Conservation (phyloP, 306 rosid genomes). For the Bauhinia variegata region DNA sequence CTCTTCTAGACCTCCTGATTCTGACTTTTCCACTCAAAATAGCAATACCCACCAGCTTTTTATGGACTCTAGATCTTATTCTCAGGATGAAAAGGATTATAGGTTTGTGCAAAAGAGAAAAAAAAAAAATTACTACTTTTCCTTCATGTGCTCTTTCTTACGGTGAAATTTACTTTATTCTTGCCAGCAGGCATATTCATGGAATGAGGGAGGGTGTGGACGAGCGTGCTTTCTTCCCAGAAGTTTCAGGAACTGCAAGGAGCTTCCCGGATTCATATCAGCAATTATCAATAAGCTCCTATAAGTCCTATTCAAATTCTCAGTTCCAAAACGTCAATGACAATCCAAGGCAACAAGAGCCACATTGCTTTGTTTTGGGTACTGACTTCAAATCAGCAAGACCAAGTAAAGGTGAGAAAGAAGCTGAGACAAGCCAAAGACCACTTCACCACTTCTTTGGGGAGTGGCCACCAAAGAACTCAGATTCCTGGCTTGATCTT, state of each 20-base stretch:
- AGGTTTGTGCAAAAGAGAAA: conserved; percentile 49
- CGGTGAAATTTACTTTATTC: conserved; percentile 9
- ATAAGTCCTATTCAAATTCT: conserved; percentile 55
- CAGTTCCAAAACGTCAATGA: conserved; percentile 55
- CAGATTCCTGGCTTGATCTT: conserved; percentile 98
- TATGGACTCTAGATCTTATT: conserved; percentile 63
- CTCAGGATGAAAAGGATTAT: conserved; percentile 63
- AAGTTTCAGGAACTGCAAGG: conserved; percentile 64
- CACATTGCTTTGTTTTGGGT: conserved; percentile 85
- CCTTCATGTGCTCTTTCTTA: background rate
- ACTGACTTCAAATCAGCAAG: conserved; percentile 83
- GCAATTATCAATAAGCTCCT: conserved; percentile 57
- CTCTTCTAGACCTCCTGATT: conserved; percentile 58
- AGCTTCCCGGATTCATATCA: conserved; percentile 58
- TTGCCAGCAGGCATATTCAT: conserved; percentile 55
- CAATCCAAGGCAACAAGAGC: conserved; percentile 32
- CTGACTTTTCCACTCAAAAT: conserved; percentile 52
- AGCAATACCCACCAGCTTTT: conserved; percentile 62
- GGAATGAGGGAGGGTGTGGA: conserved; percentile 75
- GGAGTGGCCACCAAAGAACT: conserved; percentile 86
- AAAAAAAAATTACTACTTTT: background rate
- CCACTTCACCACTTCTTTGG: conserved; percentile 95
- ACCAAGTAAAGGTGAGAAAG: conserved; percentile 55
- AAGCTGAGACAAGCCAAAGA: conserved; percentile 65
- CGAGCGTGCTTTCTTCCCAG: conserved; percentile 85